These are phyloP conservation scores for Coemansia sp. DNA, from an alignment of 192 early-diverging fungal genomes.

Conservation along the genomic window DNA sequence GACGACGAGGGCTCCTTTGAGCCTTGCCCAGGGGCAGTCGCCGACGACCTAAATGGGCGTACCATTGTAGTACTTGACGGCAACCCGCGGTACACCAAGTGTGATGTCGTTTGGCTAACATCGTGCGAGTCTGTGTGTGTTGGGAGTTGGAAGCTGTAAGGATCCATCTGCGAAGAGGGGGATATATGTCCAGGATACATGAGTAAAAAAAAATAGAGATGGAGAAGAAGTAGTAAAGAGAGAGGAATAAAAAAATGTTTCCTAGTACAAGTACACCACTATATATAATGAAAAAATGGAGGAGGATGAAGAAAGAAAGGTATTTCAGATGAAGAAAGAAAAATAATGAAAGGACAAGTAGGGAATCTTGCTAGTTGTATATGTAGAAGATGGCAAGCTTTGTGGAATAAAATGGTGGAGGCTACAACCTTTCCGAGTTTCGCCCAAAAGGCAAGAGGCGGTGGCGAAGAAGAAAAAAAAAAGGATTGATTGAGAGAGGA, in stretches of 20 bases:
- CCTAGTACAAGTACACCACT: conserved; percentile 12
- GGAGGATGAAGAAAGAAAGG: neutral
- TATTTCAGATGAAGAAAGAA: conserved; percentile 19
- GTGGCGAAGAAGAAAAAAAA: conserved; percentile 13
- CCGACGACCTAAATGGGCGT: conserved; percentile 1
- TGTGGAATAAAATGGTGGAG: conserved; percentile 10
- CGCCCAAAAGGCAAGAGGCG: conserved; percentile 17
- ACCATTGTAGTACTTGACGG: neutral
- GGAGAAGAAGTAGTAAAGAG: neutral
- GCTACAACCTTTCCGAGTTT: conserved; percentile 1
- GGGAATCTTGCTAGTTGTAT: neutral
- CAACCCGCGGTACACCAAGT: neutral
- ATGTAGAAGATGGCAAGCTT: neutral
- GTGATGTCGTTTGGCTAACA: neutral
- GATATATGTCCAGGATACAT: conserved; percentile 5
- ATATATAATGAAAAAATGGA: conserved; percentile 8
- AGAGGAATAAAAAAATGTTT: conserved; percentile 1
- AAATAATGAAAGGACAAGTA: conserved; percentile 12
- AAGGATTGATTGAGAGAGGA: neutral
- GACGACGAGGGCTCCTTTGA: neutral
- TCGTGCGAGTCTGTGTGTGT: neutral
- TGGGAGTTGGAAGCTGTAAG: conserved; percentile 10
- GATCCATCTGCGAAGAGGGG: neutral
- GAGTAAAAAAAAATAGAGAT: conserved; percentile 1
- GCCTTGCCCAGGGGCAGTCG: neutral